A percentile compares a stretch with the other conserved stretches of the same genome.
phyloP scores from a whole-genome alignment of 768 basidiomycete species.

The Podaxis sp. region DNA sequence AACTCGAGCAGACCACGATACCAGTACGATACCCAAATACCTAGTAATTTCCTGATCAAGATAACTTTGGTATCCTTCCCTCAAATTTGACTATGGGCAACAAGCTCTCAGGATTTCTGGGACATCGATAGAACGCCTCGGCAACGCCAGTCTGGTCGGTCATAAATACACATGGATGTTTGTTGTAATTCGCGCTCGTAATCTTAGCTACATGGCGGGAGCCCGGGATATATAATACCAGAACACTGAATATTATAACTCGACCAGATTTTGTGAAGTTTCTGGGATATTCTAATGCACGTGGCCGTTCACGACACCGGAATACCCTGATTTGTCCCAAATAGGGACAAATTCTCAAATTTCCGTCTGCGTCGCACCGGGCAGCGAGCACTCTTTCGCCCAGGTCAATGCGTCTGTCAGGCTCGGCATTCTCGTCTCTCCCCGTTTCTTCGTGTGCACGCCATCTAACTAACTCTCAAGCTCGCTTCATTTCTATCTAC shows the following conservation, averaged over 20 bases:
- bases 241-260: no score
- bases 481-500: conserved; percentile 40
- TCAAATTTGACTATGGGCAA: neutral
- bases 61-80: neutral
- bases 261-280: neutral
- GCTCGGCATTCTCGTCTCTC: conserved; percentile 50
- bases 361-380: conserved; percentile 22
- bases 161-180: neutral
- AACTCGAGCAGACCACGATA: no score
- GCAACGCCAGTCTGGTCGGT: no score
- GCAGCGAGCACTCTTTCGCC: conserved; percentile 16
- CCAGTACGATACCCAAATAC: neutral
- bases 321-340: conserved; percentile 27
- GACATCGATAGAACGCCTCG: neutral
- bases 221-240: no score
- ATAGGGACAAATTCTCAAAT: conserved; percentile 29
- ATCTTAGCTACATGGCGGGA: no score
- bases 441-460: conserved; percentile 59
- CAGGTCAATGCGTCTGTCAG: conserved; percentile 54
- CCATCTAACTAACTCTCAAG: conserved; percentile 25
- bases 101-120: no score
- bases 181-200: no score
- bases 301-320: neutral
- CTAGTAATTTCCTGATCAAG: neutral
- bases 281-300: conserved; percentile 7